Evolutionary conservation across 2,329 filamentous ascomycete genomes (phyloP).

Genomic region (Paecilomyces variotii): DNA sequence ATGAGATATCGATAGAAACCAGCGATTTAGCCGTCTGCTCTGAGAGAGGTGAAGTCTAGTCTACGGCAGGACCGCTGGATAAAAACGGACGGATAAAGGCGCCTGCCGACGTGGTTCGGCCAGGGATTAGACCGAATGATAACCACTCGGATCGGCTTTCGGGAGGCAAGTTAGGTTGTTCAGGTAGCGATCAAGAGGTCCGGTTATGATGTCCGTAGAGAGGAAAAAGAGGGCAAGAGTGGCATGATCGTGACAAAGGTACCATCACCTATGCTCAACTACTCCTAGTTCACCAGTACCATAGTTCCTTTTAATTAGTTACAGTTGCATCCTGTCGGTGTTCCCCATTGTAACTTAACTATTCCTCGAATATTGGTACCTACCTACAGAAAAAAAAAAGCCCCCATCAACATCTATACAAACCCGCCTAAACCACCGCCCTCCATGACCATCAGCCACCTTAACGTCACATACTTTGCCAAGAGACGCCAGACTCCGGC

Average conservation of each 20-base stretch:
- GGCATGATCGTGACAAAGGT: not conserved
- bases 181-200: not conserved
- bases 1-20: not conserved
- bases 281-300: no score
- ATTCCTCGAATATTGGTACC: no score
- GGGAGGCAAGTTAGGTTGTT: not conserved
- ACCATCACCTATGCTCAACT: not conserved
- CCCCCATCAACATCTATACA: not conserved
- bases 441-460: not conserved
- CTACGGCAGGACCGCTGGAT: not conserved
- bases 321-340: no score
- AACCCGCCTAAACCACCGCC: not conserved
- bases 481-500: not conserved
- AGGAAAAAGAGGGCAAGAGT: not conserved
- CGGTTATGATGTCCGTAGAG: not conserved
- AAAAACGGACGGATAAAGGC: not conserved
- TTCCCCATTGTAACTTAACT: no score
- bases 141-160: not conserved
- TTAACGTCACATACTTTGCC: not conserved
- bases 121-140: not conserved
- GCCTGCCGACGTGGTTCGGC: not conserved
- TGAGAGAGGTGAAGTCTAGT: not conserved
- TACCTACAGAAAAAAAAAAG: no score
- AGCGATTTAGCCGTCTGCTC: not conserved
- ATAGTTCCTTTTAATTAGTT: no score